Evolutionary conservation across 2,329 filamentous ascomycete species (phyloP), one percentile per base, ranked within the genome.

Genomic region (Neurospora crassa): DNA sequence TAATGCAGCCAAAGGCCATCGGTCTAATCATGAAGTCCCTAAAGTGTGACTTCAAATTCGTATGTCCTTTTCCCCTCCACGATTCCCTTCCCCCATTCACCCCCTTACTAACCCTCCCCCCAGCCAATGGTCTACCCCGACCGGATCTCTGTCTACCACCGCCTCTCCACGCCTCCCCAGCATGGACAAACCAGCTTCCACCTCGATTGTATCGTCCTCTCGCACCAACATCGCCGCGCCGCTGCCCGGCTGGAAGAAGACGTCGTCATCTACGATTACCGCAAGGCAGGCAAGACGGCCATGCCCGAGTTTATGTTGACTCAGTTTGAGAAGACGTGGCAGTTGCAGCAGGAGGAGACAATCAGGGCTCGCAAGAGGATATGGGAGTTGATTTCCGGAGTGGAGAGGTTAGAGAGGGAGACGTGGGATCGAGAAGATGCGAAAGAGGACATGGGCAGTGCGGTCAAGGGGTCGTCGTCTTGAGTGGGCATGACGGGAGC

Each of bases 41-140:
- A 75, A 91, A 87, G 76, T 90, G 92, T 0, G 91, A 96, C 75
- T 97, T 91, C 81, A 97, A 97, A 82, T 94, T 96, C 82, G 93
- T 96, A 79, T 74, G 90, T 43, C 63, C 24, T 40, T 40, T 24
- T 73, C 67, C 69, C 29, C 43, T 43, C 18, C 42, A n/a, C 2
- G 2, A 2, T n/a, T 3, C 6, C 16, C 3, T 43, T 18, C 16
- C 18, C 18, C 8, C 10, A 2, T 20, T 2, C 1, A 45, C 3
- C 43, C 43, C 8, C 43, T n/a, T 53, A 40, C 70, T 67, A 73
- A 70, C 59, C 5, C 14, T 47, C 43, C 67, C 67, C 1, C 40
- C 74, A 93, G 92, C 93, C 94, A 18, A 91, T 97, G 88, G 90
- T 86, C 42, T 96, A 88, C 80, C 94, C 94, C 0, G 94, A 97